phyloP scores from a whole-genome alignment of 2,329 filamentous ascomycete species.

The Ramularia endophylla region DNA sequence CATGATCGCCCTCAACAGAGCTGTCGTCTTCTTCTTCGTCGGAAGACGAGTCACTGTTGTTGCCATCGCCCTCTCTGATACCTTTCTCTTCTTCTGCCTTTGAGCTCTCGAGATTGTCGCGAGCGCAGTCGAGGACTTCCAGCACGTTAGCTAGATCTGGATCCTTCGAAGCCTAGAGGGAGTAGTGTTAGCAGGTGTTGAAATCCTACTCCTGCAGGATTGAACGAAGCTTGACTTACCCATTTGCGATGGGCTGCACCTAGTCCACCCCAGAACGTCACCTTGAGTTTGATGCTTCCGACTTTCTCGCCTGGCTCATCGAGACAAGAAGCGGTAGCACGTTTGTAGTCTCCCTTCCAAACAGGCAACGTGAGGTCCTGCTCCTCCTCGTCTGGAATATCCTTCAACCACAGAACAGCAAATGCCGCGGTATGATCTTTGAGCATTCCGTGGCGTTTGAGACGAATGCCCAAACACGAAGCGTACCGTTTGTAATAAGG shows the following conservation, averaged over 20 bases:
- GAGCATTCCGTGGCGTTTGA: constrained; percentile 47
- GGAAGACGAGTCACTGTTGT: constrained; percentile 9
- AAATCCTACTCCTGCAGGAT: too few species aligned
- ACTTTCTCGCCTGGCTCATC: constrained; percentile 52
- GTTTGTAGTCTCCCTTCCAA: constrained; percentile 60
- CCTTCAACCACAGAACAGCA: constrained; percentile 61
- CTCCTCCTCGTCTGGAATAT: constrained; percentile 63
- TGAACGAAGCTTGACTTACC: neutral
- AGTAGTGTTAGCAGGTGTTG: too few species aligned
- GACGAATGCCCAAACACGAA: constrained; percentile 51
- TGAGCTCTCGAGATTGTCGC: constrained; percentile 47
- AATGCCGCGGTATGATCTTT: constrained; percentile 56
- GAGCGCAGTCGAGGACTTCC: constrained; percentile 57
- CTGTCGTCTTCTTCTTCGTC: constrained; percentile 16
- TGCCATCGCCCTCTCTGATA: constrained; percentile 10
- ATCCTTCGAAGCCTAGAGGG: constrained; percentile 44
- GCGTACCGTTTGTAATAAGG: constrained; percentile 58
- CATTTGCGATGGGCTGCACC: constrained; percentile 53
- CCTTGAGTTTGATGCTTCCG: constrained; percentile 50
- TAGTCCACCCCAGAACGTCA: constrained; percentile 58
- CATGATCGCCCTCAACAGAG: constrained; percentile 1
- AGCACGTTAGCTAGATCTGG: constrained; percentile 53
- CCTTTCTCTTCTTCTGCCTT: constrained; percentile 26
- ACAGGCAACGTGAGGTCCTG: constrained; percentile 54
- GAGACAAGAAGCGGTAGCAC: constrained; percentile 45